These are phyloP conservation scores for Globisporangium irregulare DNA, from an alignment of 352 stramenopile genomes.

Conservation along the genomic window DNA sequence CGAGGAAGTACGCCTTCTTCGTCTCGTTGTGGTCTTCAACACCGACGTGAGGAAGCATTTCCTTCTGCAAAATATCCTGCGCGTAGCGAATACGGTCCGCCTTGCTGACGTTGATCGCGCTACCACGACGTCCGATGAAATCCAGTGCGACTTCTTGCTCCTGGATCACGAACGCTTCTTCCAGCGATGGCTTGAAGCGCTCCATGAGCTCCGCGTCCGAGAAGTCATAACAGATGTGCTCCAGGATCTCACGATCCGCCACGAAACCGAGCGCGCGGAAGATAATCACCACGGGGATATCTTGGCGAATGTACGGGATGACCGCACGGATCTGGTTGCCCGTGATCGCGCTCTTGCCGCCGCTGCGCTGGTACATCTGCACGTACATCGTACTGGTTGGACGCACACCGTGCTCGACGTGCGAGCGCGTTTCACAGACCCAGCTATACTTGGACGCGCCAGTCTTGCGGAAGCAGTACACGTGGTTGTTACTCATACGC, in stretches of 20 bases:
- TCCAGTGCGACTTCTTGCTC: conserved; percentile 97
- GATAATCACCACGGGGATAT: conserved; percentile 99
- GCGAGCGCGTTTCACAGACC: conserved; percentile 96
- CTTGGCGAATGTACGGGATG: conserved; percentile 97
- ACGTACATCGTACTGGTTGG: conserved; percentile 98
- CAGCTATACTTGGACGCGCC: conserved; percentile 95
- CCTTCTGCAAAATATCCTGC: conserved; percentile 98
- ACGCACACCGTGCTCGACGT: conserved; percentile 94
- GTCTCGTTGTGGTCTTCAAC: conserved; percentile 98
- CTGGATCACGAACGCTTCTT: conserved; percentile 99
- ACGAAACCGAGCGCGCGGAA: conserved; percentile 97
- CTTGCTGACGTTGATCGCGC: conserved; percentile 95
- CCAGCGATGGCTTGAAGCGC: conserved; percentile 96
- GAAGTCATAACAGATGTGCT: conserved; percentile 99
- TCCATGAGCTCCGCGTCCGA: conserved; percentile 99
- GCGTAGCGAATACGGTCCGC: conserved; percentile 98
- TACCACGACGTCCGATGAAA: conserved; percentile 97
- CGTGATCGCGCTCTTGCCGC: conserved; percentile 92
- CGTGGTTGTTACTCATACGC: conserved; percentile 99
- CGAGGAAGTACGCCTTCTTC: conserved; percentile 97
- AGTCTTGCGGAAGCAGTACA: conserved; percentile 99
- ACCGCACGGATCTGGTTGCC: conserved; percentile 98
- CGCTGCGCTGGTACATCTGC: conserved; percentile 98
- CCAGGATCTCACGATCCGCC: conserved; percentile 98
- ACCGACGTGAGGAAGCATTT: conserved; percentile 98